Conservation (phyloP, 2,329 filamentous ascomycete species). For the Pseudocercospora eumusae region DNA sequence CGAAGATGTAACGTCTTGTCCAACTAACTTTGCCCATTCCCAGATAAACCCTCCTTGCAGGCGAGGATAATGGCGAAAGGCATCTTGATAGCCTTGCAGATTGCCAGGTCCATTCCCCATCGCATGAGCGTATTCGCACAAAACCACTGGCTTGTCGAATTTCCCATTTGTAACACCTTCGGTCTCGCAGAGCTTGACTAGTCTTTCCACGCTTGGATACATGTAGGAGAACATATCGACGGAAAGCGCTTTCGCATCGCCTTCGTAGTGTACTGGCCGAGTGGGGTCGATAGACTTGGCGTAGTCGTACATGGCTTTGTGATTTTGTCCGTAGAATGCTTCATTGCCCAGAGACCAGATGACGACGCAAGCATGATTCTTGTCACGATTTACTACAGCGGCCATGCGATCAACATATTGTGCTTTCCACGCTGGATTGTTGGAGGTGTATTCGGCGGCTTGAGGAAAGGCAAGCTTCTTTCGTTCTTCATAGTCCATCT, state of each 20-base stretch:
- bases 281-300: constrained; percentile 58
- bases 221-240: constrained; percentile 66
- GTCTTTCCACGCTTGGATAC: constrained; percentile 59
- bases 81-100: constrained; percentile 62
- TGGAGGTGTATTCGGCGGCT: constrained; percentile 59
- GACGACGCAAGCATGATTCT: constrained; percentile 67
- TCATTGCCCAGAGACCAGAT: constrained; percentile 74
- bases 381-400: constrained; percentile 67
- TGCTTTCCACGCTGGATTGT: constrained; percentile 60
- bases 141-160: constrained; percentile 55
- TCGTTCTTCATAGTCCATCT: constrained; percentile 61
- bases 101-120: constrained; percentile 74
- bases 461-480: constrained; percentile 58
- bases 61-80: constrained; percentile 60
- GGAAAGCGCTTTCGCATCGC: constrained; percentile 59
- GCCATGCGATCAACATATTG: constrained; percentile 67
- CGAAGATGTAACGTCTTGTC: neutral
- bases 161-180: constrained; percentile 37
- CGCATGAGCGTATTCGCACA: constrained; percentile 58
- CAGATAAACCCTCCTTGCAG: constrained; percentile 61
- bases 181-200: constrained; percentile 49
- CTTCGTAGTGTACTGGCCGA: constrained; percentile 66
- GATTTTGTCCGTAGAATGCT: constrained; percentile 68
- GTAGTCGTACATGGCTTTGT: constrained; percentile 66
- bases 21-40: constrained; percentile 44